A percentile compares a stretch with the other conserved stretches of the same genome.
Evolutionary conservation across 1,284 basidiomycete species (phyloP).

Genomic region (Cystobasidiaceae sp.): DNA sequence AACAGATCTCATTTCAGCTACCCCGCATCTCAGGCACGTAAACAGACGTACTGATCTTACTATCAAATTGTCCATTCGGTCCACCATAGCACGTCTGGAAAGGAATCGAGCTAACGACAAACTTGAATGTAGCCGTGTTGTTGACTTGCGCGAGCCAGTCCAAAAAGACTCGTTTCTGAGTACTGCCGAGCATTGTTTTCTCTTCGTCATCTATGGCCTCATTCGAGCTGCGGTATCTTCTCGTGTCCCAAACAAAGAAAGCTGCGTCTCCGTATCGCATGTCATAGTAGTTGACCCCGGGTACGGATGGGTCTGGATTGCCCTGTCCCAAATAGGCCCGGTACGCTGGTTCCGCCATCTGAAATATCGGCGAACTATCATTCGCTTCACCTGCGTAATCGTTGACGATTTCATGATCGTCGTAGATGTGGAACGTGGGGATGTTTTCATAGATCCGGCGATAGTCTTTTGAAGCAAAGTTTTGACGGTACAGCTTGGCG

Average conservation of each 20-base stretch:
- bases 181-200: slow-evolving; percentile 66
- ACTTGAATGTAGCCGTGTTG: slow-evolving; percentile 70
- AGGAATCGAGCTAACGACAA: slow-evolving; percentile 69
- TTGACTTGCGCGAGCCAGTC: slow-evolving; percentile 64
- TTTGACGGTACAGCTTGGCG: slow-evolving; percentile 60
- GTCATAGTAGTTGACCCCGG: slow-evolving; percentile 42
- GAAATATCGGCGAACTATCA: slow-evolving; percentile 56
- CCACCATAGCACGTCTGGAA: slow-evolving; percentile 69
- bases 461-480: slow-evolving; percentile 61
- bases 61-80: slow-evolving; percentile 57
- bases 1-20: slow-evolving; percentile 46
- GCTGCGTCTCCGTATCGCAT: slow-evolving; percentile 58
- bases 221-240: slow-evolving; percentile 57
- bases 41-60: slow-evolving; percentile 6
- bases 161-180: slow-evolving; percentile 61
- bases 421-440: slow-evolving; percentile 41
- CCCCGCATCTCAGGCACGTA: not conserved
- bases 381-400: slow-evolving; percentile 59
- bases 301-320: slow-evolving; percentile 57
- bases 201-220: slow-evolving; percentile 49
- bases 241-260: slow-evolving; percentile 75
- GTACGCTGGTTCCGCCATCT: slow-evolving; percentile 61
- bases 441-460: slow-evolving; percentile 61
- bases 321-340: slow-evolving; percentile 61
- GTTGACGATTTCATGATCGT: slow-evolving; percentile 43